phyloP scores from a whole-genome alignment of 208 protist genomes.

The Crithidia brevicula region DNA sequence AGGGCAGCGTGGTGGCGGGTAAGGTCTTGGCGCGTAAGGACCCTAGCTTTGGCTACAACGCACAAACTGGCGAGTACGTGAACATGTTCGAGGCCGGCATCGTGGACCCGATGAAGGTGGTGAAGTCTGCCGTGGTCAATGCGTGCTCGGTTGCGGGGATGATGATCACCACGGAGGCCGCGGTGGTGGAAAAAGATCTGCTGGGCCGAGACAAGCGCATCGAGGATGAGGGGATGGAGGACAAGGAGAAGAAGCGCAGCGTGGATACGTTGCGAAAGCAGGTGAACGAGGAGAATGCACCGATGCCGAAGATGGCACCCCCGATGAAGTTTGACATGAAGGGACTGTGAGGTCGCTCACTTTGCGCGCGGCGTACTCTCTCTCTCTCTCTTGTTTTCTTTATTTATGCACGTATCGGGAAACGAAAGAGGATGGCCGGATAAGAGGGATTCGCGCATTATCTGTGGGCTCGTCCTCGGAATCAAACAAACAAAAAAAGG shows the following conservation, averaged over 20 bases:
- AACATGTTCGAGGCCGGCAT: slow-evolving; percentile 99
- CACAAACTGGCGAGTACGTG: slow-evolving; percentile 94
- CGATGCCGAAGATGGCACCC: slow-evolving; percentile 83
- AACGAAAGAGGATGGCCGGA: too few relatives aligned
- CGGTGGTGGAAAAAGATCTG: slow-evolving; percentile 93
- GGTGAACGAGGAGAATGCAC: slow-evolving; percentile 81
- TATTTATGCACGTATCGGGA: too few relatives aligned
- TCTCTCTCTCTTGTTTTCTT: too few relatives aligned
- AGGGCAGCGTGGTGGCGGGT: slow-evolving; percentile 97
- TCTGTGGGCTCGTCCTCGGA: too few relatives aligned
- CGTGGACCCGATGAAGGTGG: slow-evolving; percentile 99
- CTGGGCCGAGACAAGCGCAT: slow-evolving; percentile 50
- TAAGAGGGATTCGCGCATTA: too few relatives aligned
- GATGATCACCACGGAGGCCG: slow-evolving; percentile 99
- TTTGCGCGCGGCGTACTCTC: too few relatives aligned
- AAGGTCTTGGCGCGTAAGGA: slow-evolving; percentile 94
- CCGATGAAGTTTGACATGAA: slow-evolving; percentile 92
- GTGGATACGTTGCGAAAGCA: slow-evolving; percentile 70
- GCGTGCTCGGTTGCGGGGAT: slow-evolving; percentile 98
- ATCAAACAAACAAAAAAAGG: too few relatives aligned
- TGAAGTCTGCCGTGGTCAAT: slow-evolving; percentile 97
- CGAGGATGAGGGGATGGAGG: slow-evolving; percentile 83
- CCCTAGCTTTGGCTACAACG: slow-evolving; percentile 95
- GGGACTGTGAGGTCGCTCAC: slow-evolving; percentile 78
- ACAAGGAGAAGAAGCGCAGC: slow-evolving; percentile 80